A percentile compares a stretch with the other conserved stretches of the same genome.
phyloP scores from a whole-genome alignment of 2,329 filamentous ascomycete species.

The Purpureocillium lavendulum region DNA sequence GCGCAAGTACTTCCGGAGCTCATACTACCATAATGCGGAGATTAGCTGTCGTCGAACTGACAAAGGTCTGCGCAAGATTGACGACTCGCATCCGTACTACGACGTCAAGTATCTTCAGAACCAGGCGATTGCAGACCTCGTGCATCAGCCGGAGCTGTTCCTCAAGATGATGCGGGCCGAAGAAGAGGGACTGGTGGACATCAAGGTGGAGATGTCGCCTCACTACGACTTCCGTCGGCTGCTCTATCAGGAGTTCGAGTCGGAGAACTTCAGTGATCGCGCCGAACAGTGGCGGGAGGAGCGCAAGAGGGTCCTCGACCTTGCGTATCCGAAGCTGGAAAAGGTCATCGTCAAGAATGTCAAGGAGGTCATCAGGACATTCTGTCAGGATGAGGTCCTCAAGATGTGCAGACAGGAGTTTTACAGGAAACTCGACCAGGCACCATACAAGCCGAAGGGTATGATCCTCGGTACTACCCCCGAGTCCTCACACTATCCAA shows the following conservation, averaged over 20 bases:
- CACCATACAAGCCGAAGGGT: conserved; percentile 89
- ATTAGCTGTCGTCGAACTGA: conserved; percentile 88
- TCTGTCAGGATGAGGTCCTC: conserved; percentile 89
- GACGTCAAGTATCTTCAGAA: conserved; percentile 95
- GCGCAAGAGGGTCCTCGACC: conserved; percentile 74
- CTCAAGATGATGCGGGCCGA: conserved; percentile 97
- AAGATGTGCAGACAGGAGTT: conserved; percentile 83
- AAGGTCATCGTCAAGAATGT: conserved; percentile 81
- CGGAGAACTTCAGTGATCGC: conserved; percentile 90
- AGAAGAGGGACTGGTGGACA: conserved; percentile 83
- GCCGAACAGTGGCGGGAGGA: conserved; percentile 93
- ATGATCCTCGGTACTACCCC: conserved; percentile 79
- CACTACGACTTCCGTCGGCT: conserved; percentile 68
- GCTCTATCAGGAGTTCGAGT: conserved; percentile 77
- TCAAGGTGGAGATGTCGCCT: conserved; percentile 69
- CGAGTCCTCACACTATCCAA: conserved; percentile 83
- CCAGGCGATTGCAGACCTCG: conserved; percentile 75
- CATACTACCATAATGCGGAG: conserved; percentile 74
- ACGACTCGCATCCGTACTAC: conserved; percentile 92
- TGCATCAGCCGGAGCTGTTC: conserved; percentile 79
- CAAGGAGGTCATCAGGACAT: conserved; percentile 87
- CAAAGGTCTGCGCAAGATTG: conserved; percentile 87
- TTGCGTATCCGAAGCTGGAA: conserved; percentile 74
- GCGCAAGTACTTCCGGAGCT: conserved; percentile 75
- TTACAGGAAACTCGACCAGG: conserved; percentile 83